Percentiles rank a stretch among this genome's conserved stretches.
phyloP scores from a whole-genome alignment of 1,284 basidiomycete genomes.

The Sporisorium graminicola region DNA sequence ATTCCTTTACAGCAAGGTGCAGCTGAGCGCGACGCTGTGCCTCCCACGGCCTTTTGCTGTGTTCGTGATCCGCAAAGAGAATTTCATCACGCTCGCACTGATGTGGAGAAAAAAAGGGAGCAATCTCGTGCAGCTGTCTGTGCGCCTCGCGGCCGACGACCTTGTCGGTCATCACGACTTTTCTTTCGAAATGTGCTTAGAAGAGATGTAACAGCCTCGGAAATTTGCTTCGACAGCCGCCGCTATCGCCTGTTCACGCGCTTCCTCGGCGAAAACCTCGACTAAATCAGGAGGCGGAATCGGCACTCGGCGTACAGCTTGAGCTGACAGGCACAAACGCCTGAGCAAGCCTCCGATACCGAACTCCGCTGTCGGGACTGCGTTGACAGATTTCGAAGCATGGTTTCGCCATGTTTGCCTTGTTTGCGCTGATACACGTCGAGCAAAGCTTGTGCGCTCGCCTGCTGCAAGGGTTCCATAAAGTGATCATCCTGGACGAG shows the following conservation, averaged over 20 bases:
- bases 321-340: background rate
- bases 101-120: constrained; percentile 7
- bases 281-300: too few relatives aligned
- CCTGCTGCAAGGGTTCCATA: background rate
- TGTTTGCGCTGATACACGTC: too few relatives aligned
- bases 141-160: constrained; percentile 4
- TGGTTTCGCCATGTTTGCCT: too few relatives aligned
- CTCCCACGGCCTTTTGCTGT: background rate
- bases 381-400: too few relatives aligned
- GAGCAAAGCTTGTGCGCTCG: too few relatives aligned
- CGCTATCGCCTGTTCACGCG: too few relatives aligned
- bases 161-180: constrained; percentile 9
- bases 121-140: background rate
- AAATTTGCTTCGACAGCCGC: too few relatives aligned
- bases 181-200: background rate
- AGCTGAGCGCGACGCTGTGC: background rate
- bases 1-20: background rate
- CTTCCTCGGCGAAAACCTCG: background rate
- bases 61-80: constrained; percentile 2
- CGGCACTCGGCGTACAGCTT: background rate
- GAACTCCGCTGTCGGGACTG: background rate
- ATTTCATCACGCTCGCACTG: background rate
- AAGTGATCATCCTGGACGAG: background rate
- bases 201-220: background rate
- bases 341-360: background rate